Conservation (phyloP, 169 alveolate species). For the Plasmodium vivax region DNA sequence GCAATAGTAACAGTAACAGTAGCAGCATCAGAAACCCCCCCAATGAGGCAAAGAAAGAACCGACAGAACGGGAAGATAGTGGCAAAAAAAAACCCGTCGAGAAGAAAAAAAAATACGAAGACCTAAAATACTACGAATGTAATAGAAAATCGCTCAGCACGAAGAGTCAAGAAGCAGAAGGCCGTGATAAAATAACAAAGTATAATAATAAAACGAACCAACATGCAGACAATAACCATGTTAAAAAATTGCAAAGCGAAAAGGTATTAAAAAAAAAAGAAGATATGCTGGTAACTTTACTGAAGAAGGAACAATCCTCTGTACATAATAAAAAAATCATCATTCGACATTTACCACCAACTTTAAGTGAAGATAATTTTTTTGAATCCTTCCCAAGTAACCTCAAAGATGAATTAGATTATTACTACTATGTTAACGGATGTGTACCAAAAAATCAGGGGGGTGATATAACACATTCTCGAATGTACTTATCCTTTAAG, state of each 20-base stretch:
- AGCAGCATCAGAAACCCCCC: slow-evolving; percentile 4
- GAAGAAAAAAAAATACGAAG: slow-evolving; percentile 28
- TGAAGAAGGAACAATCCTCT: slow-evolving; percentile 26
- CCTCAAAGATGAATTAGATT: slow-evolving; percentile 73
- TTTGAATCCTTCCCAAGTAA: slow-evolving; percentile 69
- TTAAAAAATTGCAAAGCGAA: slow-evolving; percentile 12
- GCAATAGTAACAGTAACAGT: background rate
- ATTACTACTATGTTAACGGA: slow-evolving; percentile 73
- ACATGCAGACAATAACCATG: slow-evolving; percentile 11
- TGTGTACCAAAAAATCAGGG: slow-evolving; percentile 25
- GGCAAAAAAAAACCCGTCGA: slow-evolving; percentile 10
- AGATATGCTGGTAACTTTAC: slow-evolving; percentile 41
- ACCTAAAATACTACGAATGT: slow-evolving; percentile 13
- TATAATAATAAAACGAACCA: slow-evolving; percentile 12
- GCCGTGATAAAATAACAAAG: slow-evolving; percentile 2
- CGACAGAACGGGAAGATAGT: background rate
- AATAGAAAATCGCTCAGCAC: slow-evolving; percentile 7
- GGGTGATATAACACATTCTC: slow-evolving; percentile 49
- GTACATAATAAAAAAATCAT: slow-evolving; percentile 65
- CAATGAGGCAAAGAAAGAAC: slow-evolving; percentile 29
- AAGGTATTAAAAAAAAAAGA: slow-evolving; percentile 18
- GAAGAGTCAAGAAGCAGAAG: slow-evolving; percentile 10
- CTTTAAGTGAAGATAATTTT: slow-evolving; percentile 64
- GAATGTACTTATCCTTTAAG: slow-evolving; percentile 74
- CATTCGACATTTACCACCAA: slow-evolving; percentile 72